Evolutionary conservation across 805 yeast genomes (phyloP), one percentile per base, ranked within the genome.

Genomic region (Candida schatavii): DNA sequence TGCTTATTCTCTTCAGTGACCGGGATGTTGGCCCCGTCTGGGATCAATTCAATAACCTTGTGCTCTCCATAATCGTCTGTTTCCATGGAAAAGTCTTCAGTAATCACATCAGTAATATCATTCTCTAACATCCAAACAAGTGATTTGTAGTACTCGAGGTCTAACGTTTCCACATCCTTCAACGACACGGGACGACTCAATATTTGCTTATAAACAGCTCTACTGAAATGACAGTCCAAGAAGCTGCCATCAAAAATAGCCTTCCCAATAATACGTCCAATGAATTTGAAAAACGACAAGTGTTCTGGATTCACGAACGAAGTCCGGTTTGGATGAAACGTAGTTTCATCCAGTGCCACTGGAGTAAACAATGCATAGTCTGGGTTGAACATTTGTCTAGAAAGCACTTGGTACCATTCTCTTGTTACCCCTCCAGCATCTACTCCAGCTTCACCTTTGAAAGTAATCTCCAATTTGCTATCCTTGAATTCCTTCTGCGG

Each of bases 371-470:
- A 67, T 0, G 96, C 97, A 66, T 89, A 89, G 55, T 88, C 96
- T 0, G 98, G 95, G 58, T 91, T 89, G 66, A 93, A 88, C 88
- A 93, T 90, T 59, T 91, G 97, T 47, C 97, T 74, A 0, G 97
- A 82, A 36, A 93, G 64, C 4, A 90, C 96, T 59, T 90, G 97
- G 56, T 84, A 90, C 99, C 99, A 93, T 61, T 93, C 99, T 55
- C 99, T 74, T 0, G 97, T 87, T 13, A 93, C 83, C 31, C 99
- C 99, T 51, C 99, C 99, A 3, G 96, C 99, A 71, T 93, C 99
- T 37, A 93, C 87, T 51, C 98, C 99, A 41, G 85, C 85, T 62
- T 93, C 99, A 1, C 96, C 96, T 47, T 81, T 81, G 68, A 93
- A 93, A n/a, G 76, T 75, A 32, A 93, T 80, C 39, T 85, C 90